Percentiles rank a stretch among this genome's conserved stretches.
These are phyloP conservation scores for Candida neerlandica DNA, from an alignment of 1,139 yeast species.

Conservation along the genomic window DNA sequence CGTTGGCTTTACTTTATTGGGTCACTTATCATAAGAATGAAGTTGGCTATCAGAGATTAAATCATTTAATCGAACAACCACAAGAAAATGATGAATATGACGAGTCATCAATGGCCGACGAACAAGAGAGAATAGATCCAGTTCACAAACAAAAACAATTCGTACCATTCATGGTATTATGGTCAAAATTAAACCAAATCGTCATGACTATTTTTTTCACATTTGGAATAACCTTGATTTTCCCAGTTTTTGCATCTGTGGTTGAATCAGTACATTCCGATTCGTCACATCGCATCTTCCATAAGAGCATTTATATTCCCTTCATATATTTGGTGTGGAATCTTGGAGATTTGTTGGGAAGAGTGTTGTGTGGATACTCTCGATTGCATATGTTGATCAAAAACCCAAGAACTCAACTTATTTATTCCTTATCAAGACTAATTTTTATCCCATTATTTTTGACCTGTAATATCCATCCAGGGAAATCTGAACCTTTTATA, in stretches of 20 bases:
- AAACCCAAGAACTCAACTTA: slow-evolving; percentile 44
- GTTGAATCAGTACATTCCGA: slow-evolving; percentile 53
- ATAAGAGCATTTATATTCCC: slow-evolving; percentile 65
- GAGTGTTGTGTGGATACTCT: slow-evolving; percentile 65
- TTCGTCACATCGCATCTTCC: slow-evolving; percentile 35
- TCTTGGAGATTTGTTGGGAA: slow-evolving; percentile 79
- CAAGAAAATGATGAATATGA: slow-evolving; percentile 8
- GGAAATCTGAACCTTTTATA: slow-evolving; percentile 37
- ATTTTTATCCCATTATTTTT: slow-evolving; percentile 64
- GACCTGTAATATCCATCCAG: slow-evolving; percentile 62
- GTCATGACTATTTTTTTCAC: slow-evolving; percentile 73
- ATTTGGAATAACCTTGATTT: slow-evolving; percentile 74
- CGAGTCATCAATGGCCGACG: slow-evolving; percentile 13
- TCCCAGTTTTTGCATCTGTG: slow-evolving; percentile 87
- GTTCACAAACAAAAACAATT: slow-evolving; percentile 24
- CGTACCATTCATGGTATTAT: slow-evolving; percentile 53
- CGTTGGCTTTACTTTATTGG: slow-evolving; percentile 44
- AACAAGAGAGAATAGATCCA: slow-evolving; percentile 14
- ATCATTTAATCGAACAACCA: slow-evolving; percentile 17
- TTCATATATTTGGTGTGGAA: slow-evolving; percentile 83
- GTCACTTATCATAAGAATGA: slow-evolving; percentile 28
- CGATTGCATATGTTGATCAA: slow-evolving; percentile 39
- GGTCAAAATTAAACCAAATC: slow-evolving; percentile 61
- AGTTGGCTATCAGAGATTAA: slow-evolving; percentile 23
- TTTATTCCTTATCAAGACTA: slow-evolving; percentile 56